These are phyloP conservation scores for Coniochaeta sp. DNA, from an alignment of 2,329 filamentous ascomycete genomes.

Conservation along the genomic window DNA sequence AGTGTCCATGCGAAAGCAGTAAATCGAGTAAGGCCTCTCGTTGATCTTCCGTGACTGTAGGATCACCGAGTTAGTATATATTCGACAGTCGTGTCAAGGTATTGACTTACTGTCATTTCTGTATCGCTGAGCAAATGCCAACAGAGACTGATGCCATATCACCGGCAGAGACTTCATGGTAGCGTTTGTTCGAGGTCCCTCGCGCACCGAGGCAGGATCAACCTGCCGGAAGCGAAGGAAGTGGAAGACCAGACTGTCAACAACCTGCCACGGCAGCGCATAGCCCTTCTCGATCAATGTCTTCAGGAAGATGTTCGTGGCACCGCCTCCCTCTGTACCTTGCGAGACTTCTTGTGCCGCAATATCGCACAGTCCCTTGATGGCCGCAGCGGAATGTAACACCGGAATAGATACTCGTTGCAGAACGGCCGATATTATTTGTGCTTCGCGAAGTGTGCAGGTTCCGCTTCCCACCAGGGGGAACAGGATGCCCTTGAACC, in stretches of 20 bases:
- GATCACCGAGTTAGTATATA: constrained; percentile 6
- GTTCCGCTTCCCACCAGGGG: constrained; percentile 77
- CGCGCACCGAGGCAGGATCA: constrained; percentile 49
- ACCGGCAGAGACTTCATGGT: constrained; percentile 66
- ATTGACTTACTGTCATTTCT: constrained; percentile 66
- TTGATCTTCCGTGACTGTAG: constrained; percentile 72
- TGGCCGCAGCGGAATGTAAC: constrained; percentile 81
- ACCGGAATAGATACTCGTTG: constrained; percentile 81
- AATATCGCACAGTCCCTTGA: constrained; percentile 91
- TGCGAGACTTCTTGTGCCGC: constrained; percentile 81
- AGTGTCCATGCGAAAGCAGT: constrained; percentile 75
- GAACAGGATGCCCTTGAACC: constrained; percentile 91
- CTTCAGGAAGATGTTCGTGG: constrained; percentile 93
- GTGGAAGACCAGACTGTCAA: constrained; percentile 93
- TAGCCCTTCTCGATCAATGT: constrained; percentile 95
- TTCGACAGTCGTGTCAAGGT: background rate
- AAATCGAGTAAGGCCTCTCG: constrained; percentile 84
- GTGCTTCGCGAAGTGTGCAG: constrained; percentile 88
- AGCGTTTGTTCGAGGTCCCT: constrained; percentile 42
- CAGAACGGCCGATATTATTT: constrained; percentile 83
- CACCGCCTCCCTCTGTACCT: constrained; percentile 78
- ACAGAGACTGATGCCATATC: constrained; percentile 89
- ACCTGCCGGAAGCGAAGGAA: constrained; percentile 81
- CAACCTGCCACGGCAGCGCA: constrained; percentile 72
- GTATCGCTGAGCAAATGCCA: constrained; percentile 91